Percentiles rank a stretch among this genome's conserved stretches.
phyloP scores from a whole-genome alignment of 2,329 filamentous ascomycete species.

The Paecilomyces fulvus region DNA sequence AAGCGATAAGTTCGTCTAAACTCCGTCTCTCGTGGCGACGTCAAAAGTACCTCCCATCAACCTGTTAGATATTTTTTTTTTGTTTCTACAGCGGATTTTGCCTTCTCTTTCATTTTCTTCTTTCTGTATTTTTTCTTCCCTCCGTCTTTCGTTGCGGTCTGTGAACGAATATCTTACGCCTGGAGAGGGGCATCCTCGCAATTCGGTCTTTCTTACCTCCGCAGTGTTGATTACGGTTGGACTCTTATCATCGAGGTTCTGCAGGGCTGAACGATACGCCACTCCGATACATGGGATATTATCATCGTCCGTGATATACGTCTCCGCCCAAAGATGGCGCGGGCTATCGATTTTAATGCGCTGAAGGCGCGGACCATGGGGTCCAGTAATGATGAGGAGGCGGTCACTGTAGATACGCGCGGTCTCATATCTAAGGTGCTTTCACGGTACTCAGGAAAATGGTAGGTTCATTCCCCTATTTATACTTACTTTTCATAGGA shows the following conservation, averaged over 20 bases:
- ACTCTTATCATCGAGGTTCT: background rate
- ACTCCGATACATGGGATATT: background rate
- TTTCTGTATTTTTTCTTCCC: background rate
- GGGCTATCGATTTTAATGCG: constrained; percentile 56
- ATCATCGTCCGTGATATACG: background rate
- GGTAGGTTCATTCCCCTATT: constrained; percentile 48
- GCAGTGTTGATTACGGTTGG: background rate
- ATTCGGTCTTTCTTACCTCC: background rate
- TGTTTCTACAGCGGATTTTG: background rate
- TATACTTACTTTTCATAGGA: background rate
- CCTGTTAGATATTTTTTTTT: background rate
- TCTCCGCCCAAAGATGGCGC: constrained; percentile 49
- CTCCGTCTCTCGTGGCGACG: background rate
- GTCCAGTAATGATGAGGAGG: constrained; percentile 84
- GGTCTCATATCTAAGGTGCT: constrained; percentile 97
- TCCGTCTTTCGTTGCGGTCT: background rate
- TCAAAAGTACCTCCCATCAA: background rate
- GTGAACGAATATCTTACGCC: background rate
- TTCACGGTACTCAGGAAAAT: constrained; percentile 92
- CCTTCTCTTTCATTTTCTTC: background rate
- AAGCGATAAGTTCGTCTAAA: background rate
- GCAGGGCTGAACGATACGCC: background rate
- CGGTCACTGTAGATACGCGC: constrained; percentile 93
- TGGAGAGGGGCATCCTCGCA: background rate
- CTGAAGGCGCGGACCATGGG: constrained; percentile 80